A percentile compares a stretch with the other conserved stretches of the same genome.
Conservation (phyloP, 2,329 filamentous ascomycete genomes). For the Trichophyton equinum region DNA sequence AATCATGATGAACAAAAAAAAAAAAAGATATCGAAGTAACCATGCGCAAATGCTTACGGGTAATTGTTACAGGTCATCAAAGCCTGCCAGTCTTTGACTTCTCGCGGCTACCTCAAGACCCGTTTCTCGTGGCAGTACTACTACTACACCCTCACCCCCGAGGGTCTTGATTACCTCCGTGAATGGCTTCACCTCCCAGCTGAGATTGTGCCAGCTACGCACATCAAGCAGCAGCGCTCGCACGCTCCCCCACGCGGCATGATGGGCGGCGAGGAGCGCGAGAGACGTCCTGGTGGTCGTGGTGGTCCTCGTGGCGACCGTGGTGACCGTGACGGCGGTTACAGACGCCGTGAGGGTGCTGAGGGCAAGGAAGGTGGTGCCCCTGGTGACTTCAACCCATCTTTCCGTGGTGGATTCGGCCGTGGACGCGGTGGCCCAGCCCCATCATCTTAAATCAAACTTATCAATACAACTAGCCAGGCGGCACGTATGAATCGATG, state of each 20-base stretch:
- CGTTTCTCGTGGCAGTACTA: constrained; percentile 99
- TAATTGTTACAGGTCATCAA: constrained; percentile 59
- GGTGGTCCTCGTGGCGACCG: constrained; percentile 58
- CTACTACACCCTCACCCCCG: constrained; percentile 99
- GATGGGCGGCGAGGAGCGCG: constrained; percentile 75
- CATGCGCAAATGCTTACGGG: constrained; percentile 5
- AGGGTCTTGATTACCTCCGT: constrained; percentile 99
- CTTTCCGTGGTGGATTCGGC: constrained; percentile 84
- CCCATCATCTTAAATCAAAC: constrained; percentile 20
- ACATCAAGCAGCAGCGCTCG: constrained; percentile 99
- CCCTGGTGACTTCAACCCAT: constrained; percentile 80
- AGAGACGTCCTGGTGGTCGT: constrained; percentile 74
- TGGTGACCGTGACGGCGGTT: constrained; percentile 47
- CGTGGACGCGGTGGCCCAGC: constrained; percentile 61
- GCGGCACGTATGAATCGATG: neutral
- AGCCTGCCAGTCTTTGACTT: constrained; percentile 95
- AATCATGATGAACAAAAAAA: neutral
- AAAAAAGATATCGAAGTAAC: neutral
- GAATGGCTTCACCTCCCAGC: constrained; percentile 99
- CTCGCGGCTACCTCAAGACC: constrained; percentile 97
- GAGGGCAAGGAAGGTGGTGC: constrained; percentile 85
- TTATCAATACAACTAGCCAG: neutral
- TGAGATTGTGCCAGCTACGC: constrained; percentile 97
- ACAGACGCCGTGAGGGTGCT: constrained; percentile 79
- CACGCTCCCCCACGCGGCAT: constrained; percentile 97